Evolutionary conservation across 1,284 basidiomycete genomes (phyloP), one percentile per base, ranked within the genome.

Genomic region (Macrocystidia cucumis): DNA sequence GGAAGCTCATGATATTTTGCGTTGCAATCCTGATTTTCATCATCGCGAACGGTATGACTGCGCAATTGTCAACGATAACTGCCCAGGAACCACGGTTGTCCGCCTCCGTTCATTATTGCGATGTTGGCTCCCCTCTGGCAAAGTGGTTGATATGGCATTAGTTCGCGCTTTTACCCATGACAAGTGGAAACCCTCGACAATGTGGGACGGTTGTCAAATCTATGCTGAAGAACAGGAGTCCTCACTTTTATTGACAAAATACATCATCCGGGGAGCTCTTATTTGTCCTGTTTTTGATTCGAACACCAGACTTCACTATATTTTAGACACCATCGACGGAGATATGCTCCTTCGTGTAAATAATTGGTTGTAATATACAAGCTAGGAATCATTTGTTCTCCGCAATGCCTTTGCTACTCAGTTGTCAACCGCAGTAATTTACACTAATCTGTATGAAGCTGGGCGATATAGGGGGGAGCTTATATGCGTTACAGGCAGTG

Each of bases 11-110:
- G 48, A 53, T 31, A 52, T 54, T 13, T 21, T 56, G 20, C 38
- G 47, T 12, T 54, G 51, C 35, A 53, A 52, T 29, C 34, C 41
- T 7, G 26, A 37, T 8, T 55, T 53, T 34, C 48, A 51, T 34
- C 26, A 39, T 4, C 16, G 29, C 2, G 9, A 5, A 4, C 43
- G 48, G 1, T 47, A 37, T 33, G 50, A 54, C 34, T 52, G 44
- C 25, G 32, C 51, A 5, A 42, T 53, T 3, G 39, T 53, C 21
- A 43, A 52, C 26, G 32, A 45, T 5, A 37, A 45, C 19, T 35
- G 38, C 13, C 44, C 46, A 12, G 42, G 41, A 16, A 31, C 44
- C 9, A 38, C 40, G 9, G 34, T 44, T n/a, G 44, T 43, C 3
- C 41, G 44, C n/a, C 35, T 50, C 1, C 28, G 30, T 12, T 4